Evolutionary conservation across 352 stramenopile species (phyloP), one percentile per base, ranked within the genome.

Genomic region (Phytophthora constricta): DNA sequence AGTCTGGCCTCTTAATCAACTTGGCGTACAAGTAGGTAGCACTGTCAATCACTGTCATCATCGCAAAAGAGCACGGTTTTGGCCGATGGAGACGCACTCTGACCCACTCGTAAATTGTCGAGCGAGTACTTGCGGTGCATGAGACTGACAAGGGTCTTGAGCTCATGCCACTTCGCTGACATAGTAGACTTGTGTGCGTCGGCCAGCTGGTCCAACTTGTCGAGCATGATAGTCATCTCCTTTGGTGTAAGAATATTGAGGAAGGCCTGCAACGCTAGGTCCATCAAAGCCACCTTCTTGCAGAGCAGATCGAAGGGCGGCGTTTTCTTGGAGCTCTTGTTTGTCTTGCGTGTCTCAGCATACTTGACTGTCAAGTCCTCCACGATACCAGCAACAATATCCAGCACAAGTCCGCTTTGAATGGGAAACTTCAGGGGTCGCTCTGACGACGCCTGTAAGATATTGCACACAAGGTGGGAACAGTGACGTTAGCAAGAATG

Each of bases 121-220:
- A 89, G 65, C 52, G 87, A 90, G 42, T 95, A 95, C 59, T 95
- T 95, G 67, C 85, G 85, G 51, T 88, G 85, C 85, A 93, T 95
- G 27, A 95, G 69, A 56, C 79, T 89, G 49, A 95, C 76, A 10
- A 95, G 79, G 20, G 87, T 95, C 74, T 95, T 93, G 31, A 95
- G 71, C 77, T 93, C 83, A 58, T 95, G 86, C 87, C 87, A 95
- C 68, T 93, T 91, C 13, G 83, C 82, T 19, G 76, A 90, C 80
- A 92, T 91, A 8, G 79, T 93, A 9, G 82, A 91, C 70, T 89
- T 92, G 74, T 93, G 85, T 17, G 83, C 70, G 11, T 79, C 77
- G n/a, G 80, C 79, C 37, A 95, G 65, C 23, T 78, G 70, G 52
- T 95, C 87, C 17, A 95, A 71, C 58, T 92, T 93, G 37, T 72